These are phyloP conservation scores for Heterobasidion irregulare DNA, from an alignment of 1,284 basidiomycete genomes.

Conservation along the genomic window DNA sequence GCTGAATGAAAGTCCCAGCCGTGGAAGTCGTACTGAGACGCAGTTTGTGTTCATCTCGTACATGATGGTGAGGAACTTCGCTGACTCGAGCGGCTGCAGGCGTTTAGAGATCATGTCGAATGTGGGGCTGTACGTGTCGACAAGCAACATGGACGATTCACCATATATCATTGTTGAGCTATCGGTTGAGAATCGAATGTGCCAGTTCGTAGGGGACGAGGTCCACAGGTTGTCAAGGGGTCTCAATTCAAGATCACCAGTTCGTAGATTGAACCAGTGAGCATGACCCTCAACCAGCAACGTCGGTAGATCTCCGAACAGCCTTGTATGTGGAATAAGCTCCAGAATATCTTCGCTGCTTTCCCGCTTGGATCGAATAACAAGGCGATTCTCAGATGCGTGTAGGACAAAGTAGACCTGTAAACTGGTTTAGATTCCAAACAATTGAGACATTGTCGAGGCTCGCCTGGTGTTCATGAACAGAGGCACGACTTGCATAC, in stretches of 20 bases:
- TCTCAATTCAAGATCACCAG: background rate
- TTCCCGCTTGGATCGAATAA: background rate
- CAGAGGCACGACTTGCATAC: slow-evolving; percentile 1
- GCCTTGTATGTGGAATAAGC: background rate
- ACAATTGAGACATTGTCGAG: background rate
- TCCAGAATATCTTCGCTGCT: background rate
- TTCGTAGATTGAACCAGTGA: background rate
- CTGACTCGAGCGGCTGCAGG: slow-evolving; percentile 23
- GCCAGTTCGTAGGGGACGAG: background rate
- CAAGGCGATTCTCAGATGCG: background rate
- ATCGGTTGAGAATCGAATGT: background rate
- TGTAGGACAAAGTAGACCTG: background rate
- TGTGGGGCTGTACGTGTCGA: slow-evolving; percentile 25
- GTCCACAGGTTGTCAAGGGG: background rate
- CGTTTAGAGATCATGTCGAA: slow-evolving; percentile 21
- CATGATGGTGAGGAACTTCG: slow-evolving; percentile 9
- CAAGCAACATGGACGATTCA: background rate
- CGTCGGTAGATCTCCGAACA: background rate
- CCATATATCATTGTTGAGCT: background rate
- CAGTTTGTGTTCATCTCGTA: background rate
- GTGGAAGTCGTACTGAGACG: slow-evolving; percentile 17
- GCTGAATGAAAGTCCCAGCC: slow-evolving; percentile 30
- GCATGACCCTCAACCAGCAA: background rate
- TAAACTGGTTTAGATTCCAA: background rate
- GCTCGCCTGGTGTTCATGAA: background rate